Evolutionary conservation across 352 stramenopile species (phyloP).

Genomic region (Pythium rishiriense): DNA sequence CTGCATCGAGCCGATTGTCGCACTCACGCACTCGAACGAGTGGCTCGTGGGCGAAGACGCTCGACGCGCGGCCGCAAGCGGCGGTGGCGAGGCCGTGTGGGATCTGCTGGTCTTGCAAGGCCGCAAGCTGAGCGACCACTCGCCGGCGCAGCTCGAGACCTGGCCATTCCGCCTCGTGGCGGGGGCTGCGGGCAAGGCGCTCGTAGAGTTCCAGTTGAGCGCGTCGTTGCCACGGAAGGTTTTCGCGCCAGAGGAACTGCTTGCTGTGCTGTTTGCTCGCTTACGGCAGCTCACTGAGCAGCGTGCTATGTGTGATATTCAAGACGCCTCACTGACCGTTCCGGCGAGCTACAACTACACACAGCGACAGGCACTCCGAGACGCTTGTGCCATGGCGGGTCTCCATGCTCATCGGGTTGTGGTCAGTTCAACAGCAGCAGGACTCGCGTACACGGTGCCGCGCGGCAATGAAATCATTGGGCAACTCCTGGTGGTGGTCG

Average conservation of each 20-base stretch:
- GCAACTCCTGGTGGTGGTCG: conserved; percentile 31
- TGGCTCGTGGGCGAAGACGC: conserved; percentile 22
- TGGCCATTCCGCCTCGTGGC: conserved; percentile 40
- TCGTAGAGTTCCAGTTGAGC: conserved; percentile 29
- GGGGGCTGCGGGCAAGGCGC: conserved; percentile 32
- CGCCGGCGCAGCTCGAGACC: not conserved
- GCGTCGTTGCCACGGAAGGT: not conserved
- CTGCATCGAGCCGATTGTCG: conserved; percentile 17
- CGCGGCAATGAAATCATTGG: not conserved
- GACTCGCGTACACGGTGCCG: conserved; percentile 21
- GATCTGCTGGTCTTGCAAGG: conserved; percentile 22
- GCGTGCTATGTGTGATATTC: conserved; percentile 21
- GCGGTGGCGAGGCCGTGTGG: conserved; percentile 17
- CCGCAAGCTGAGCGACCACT: conserved; percentile 19
- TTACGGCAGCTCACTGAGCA: conserved; percentile 40
- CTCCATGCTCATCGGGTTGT: conserved; percentile 32
- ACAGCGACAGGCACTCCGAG: conserved; percentile 40
- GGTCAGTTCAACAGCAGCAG: conserved; percentile 38
- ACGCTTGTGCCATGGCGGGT: conserved; percentile 41
- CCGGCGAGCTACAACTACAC: conserved; percentile 46
- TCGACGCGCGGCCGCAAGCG: conserved; percentile 1
- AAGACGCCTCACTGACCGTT: conserved; percentile 31
- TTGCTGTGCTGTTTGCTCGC: conserved; percentile 37
- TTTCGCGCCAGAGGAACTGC: conserved; percentile 44
- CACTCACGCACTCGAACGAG: conserved; percentile 4